Evolutionary conservation across 2,329 filamentous ascomycete genomes (phyloP).

Genomic region (Penicillium capsulatum): DNA sequence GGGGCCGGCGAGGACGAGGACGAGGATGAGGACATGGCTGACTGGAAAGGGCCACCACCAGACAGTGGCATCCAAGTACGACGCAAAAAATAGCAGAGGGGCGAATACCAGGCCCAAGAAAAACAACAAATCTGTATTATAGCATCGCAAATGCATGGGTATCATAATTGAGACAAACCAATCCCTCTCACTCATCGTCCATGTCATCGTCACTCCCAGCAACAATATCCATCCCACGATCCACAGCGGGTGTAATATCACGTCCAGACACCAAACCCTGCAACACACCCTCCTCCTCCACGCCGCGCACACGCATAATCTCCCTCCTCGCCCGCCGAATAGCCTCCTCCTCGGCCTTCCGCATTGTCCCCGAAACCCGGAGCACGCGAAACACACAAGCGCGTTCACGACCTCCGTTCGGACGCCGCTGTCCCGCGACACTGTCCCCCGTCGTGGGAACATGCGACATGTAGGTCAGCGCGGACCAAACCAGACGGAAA

Average conservation of each 20-base stretch:
- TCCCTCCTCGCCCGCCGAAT: constrained; percentile 70
- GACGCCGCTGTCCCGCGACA: constrained; percentile 13
- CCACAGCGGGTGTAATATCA: constrained; percentile 33
- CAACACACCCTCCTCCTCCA: constrained; percentile 43
- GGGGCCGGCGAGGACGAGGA: constrained; percentile 24
- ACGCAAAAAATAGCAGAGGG: constrained; percentile 54
- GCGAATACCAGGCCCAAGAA: too few relatives aligned
- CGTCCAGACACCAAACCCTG: constrained; percentile 32
- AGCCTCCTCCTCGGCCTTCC: constrained; percentile 85
- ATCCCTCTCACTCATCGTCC: constrained; percentile 24
- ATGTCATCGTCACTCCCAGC: constrained; percentile 44
- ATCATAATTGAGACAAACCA: constrained; percentile 16
- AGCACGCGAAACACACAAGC: constrained; percentile 79
- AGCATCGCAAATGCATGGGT: constrained; percentile 15
- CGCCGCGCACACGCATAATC: constrained; percentile 62
- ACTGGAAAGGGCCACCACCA: constrained; percentile 39
- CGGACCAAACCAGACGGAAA: constrained; percentile 85
- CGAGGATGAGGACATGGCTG: constrained; percentile 26
- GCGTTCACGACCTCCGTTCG: constrained; percentile 22
- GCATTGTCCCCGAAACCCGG: constrained; percentile 86
- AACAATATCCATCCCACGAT: constrained; percentile 42
- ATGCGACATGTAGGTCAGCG: constrained; percentile 71
- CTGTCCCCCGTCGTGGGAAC: constrained; percentile 51
- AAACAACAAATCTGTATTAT: constrained; percentile 23
- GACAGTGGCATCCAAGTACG: constrained; percentile 69